Conservation (phyloP, 306 rosid species). For the Quercus glauca region DNA sequence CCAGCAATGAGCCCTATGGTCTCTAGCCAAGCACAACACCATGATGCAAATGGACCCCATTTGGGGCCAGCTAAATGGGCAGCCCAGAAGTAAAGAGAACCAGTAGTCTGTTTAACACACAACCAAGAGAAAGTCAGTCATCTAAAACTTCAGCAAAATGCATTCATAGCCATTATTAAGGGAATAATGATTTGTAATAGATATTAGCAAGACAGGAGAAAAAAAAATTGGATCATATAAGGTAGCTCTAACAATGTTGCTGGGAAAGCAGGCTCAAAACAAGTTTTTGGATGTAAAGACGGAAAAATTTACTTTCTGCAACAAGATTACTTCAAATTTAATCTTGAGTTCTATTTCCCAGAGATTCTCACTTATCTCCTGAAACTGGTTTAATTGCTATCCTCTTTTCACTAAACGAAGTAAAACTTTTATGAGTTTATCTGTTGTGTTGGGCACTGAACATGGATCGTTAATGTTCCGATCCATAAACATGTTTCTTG, state of each 20-base stretch:
- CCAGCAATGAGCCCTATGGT: slow-evolving; percentile 82
- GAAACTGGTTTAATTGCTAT: not conserved
- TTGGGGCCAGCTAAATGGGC: slow-evolving; percentile 90
- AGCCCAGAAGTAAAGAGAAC: slow-evolving; percentile 93
- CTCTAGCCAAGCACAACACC: slow-evolving; percentile 97
- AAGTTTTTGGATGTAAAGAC: not conserved
- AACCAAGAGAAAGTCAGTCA: not conserved
- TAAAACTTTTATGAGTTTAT: not conserved
- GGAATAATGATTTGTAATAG: not conserved
- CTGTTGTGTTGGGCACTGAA: not conserved
- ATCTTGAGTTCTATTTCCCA: not conserved
- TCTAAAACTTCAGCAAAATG: not conserved
- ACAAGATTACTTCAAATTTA: not conserved
- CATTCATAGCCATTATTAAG: not conserved
- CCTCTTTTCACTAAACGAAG: not conserved
- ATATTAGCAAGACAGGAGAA: not conserved
- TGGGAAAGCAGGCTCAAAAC: not conserved
- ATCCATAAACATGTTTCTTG: not conserved
- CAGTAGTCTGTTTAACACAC: slow-evolving; percentile 64
- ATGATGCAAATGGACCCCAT: slow-evolving; percentile 94
- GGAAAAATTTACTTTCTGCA: not conserved
- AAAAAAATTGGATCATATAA: not conserved
- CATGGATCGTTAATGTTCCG: not conserved
- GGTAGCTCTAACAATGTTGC: not conserved
- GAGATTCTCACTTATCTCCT: not conserved